A percentile compares a stretch with the other conserved stretches of the same genome.
These are phyloP conservation scores for Aquilaria sinensis DNA, from an alignment of 345 rosid genomes.

Conservation along the genomic window DNA sequence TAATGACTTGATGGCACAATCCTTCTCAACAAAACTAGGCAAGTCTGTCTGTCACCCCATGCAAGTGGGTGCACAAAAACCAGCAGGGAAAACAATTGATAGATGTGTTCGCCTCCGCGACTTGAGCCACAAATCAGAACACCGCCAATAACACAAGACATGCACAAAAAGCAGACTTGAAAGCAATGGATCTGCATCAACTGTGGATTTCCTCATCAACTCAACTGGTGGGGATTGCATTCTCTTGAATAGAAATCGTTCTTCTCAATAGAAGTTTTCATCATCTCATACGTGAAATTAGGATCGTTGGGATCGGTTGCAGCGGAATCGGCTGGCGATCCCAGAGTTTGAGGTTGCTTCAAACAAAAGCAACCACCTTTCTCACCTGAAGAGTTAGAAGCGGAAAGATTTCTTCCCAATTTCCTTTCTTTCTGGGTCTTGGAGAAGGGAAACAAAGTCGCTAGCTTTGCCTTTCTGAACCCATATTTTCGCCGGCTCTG, in stretches of 20 bases:
- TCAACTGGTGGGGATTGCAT: constrained; percentile 31
- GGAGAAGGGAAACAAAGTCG: constrained; percentile 10
- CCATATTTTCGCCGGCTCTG: neutral
- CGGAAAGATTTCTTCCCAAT: neutral
- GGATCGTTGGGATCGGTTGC: constrained; percentile 44
- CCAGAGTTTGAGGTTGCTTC: constrained; percentile 22
- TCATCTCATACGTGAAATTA: constrained; percentile 29
- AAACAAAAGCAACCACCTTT: constrained; percentile 27
- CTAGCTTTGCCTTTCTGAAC: constrained; percentile 9
- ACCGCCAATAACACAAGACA: neutral
- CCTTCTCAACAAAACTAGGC: too few species aligned
- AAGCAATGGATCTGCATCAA: neutral
- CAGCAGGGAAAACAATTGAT: too few species aligned
- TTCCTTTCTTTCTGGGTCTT: constrained; percentile 11
- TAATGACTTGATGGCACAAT: too few species aligned
- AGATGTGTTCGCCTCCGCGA: too few species aligned
- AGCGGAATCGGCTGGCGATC: constrained; percentile 25
- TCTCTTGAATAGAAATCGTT: constrained; percentile 47
- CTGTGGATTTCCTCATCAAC: neutral
- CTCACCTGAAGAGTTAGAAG: constrained; percentile 15
- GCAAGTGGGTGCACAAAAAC: too few species aligned
- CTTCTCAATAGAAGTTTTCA: constrained; percentile 31
- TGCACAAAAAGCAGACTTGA: neutral
- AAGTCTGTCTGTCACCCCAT: too few species aligned
- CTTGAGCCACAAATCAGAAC: neutral